Base-by-base conservation (phyloP, 257 asterid species). In the Solanum peruvianum region DNA sequence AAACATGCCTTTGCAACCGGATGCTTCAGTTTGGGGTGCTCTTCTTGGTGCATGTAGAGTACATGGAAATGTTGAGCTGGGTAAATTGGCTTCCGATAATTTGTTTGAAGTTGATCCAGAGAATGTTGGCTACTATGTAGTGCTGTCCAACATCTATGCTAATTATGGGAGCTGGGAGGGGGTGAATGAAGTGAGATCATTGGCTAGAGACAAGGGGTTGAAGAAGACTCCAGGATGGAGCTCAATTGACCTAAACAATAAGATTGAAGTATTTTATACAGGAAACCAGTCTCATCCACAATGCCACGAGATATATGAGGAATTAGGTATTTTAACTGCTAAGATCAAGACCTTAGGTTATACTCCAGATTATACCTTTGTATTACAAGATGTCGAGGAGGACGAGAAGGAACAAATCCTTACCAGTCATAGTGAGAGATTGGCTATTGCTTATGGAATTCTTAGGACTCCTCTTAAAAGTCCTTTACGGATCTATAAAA, bases 91-190 rank as follows among this genome's bases (percentile, higher is more conserved):
- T 42, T 91, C 95, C 15, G 87, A 75, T 75, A 87, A 29, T 56
- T 89, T 94, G 84, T 88, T 93, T 87, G 93, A 86, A 60, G 92
- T 90, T 29, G 92, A 90, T 88, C 87, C 96, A 27, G 88, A 87
- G 66, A 91, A 92, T 88, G 95, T 91, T 49, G 98, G 98, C n/a
- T 92, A 96, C 86, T 96, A 95, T 83, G 94, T 96, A 80, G 86
- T 96, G 89, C 76, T 94, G 91, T 94, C 98, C n/a, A 94, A 94
- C 88, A 89, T 96, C 45, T 96, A 94, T 66, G 98, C 98, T 73
- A 93, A 92, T 85, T 84, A 75, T 21, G 95, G 96, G 87, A 89
- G 88, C 89, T 94, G 97, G 95, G 95, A 94, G 87, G 93, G 95
- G 73, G 96, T 93, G 84, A 91, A 92, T 88, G 94, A 90, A 84